Conservation (phyloP, 257 asterid species). For the Solanum megistacrolobum region DNA sequence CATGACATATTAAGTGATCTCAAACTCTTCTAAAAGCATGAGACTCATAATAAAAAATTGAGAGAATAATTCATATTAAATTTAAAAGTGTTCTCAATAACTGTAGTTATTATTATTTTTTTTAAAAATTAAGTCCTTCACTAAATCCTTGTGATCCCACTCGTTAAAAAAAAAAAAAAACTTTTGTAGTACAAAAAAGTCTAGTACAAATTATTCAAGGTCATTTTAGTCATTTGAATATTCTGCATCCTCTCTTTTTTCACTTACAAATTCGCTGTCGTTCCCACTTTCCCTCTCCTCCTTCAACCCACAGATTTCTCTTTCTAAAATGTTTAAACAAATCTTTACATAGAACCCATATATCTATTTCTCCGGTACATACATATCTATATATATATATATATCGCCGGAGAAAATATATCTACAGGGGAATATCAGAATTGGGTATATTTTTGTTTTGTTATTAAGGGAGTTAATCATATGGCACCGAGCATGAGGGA, state of each 20-base stretch:
- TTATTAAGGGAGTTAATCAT: background rate
- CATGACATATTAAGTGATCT: background rate
- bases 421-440: background rate
- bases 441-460: background rate
- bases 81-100: too few relatives aligned
- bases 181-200: slow-evolving; percentile 30
- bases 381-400: background rate
- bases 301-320: slow-evolving; percentile 24
- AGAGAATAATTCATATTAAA: background rate
- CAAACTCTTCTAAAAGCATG: too few relatives aligned
- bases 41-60: background rate
- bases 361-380: slow-evolving; percentile 4
- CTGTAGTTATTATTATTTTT: too few relatives aligned
- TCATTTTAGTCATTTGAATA: slow-evolving; percentile 7
- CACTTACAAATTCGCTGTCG: slow-evolving; percentile 35
- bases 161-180: too few relatives aligned
- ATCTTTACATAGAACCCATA: background rate
- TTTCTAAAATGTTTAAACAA: background rate
- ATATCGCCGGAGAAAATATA: background rate
- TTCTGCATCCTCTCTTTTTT: slow-evolving; percentile 3
- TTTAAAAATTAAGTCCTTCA: background rate
- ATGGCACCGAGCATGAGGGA: slow-evolving; percentile 55
- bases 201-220: slow-evolving; percentile 22
- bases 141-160: background rate
- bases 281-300: slow-evolving; percentile 7